Evolutionary conservation across 371 early-diverging fungal species (phyloP).

Genomic region (Coemansia sp.): DNA sequence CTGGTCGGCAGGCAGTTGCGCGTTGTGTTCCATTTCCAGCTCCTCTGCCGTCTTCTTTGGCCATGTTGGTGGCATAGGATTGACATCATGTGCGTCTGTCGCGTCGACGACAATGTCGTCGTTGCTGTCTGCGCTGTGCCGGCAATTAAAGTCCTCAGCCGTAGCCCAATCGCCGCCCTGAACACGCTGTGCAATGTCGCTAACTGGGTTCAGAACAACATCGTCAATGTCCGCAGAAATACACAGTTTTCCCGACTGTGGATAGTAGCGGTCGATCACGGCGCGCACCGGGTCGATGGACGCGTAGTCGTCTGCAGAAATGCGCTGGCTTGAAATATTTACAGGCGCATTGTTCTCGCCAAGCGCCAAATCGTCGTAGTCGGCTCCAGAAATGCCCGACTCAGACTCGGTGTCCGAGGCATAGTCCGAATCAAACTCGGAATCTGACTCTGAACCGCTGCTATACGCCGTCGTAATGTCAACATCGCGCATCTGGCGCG

Average conservation of each 20-base stretch:
- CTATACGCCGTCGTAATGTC: neutral
- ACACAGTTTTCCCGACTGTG: constrained; percentile 24
- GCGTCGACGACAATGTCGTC: no score
- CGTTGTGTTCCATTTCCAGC: constrained; percentile 38
- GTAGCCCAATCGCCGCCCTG: neutral
- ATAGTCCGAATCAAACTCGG: constrained; percentile 1
- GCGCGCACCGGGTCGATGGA: constrained; percentile 33
- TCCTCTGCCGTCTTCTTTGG: constrained; percentile 19
- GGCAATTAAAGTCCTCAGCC: neutral
- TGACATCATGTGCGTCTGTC: neutral
- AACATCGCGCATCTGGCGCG: neutral
- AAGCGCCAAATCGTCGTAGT: neutral
- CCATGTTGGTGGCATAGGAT: neutral
- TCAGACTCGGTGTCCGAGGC: constrained; percentile 1
- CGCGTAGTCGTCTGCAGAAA: constrained; percentile 12
- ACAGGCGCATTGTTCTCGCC: neutral
- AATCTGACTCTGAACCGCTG: neutral
- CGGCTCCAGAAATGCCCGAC: neutral
- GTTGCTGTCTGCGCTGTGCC: neutral
- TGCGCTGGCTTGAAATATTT: neutral
- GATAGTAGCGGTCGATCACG: constrained; percentile 44
- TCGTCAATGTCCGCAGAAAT: constrained; percentile 45
- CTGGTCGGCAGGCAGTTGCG: constrained; percentile 42
- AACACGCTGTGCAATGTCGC: neutral
- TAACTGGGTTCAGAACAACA: constrained; percentile 1